Evolutionary conservation across 2,329 filamentous ascomycete genomes (phyloP), one percentile per base, ranked within the genome.

Genomic region (Parafenestella ontariensis): DNA sequence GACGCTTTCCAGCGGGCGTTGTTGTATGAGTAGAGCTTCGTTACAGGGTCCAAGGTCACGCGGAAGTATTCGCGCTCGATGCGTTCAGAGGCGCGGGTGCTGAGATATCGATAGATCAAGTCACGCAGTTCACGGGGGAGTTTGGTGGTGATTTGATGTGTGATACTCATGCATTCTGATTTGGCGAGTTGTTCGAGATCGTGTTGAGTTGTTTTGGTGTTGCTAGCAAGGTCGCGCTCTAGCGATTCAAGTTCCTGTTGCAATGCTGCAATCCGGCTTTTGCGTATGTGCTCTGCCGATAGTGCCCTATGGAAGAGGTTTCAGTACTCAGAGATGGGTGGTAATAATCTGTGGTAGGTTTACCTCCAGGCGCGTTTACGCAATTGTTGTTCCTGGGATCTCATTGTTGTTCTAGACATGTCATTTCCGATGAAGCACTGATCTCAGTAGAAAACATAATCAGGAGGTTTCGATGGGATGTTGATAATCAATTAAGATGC

Each of bases 61-160:
- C 62, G 57, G 36, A 63, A 67, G 48, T 66, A 59, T 28, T 64
- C 59, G 41, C 61, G 59, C 20, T 60, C 56, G 17, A 67, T 62
- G 21, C 48, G 41, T 23, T 63, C 54, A 28, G 48, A 24, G 7
- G 23, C 17, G 4, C 50, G 52, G 3, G 49, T 58, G n/a, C 49
- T 59, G 23, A 67, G 57, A 13, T 64, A 49, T 1, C 49, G 24
- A 33, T 58, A 64, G 3, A 67, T 56, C 58, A 64, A 66, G 31
- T 58, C 55, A 6, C 55, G 55, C 6, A 62, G n/a, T 26, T 62
- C 59, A 7, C 56, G 53, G 1, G 59, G 59, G 1, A 62, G 50
- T 23, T 53, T 58, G 17, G 49, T 18, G 37, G 57, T 49, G 21
- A 67, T 24, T 0, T 36, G 24, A 11, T 49, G 44, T 4, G 54